Evolutionary conservation across 768 basidiomycete species (phyloP), one percentile per base, ranked within the genome.

Genomic region (Trametes cingulata): DNA sequence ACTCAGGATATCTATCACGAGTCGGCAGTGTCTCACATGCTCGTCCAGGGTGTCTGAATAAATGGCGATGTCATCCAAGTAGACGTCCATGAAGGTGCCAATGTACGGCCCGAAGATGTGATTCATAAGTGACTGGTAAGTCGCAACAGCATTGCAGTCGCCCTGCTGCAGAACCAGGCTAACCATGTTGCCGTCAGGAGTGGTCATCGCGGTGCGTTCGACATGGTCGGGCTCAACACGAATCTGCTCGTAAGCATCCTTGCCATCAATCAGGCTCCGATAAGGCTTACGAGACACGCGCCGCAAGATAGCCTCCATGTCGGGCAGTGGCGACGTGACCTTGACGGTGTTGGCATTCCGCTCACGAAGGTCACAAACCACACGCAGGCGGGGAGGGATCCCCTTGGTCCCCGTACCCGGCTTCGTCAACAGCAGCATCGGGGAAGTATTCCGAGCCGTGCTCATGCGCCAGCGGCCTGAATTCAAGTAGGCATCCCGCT

Each of bases 351-450:
- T 71, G 5, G 42, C 56, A 48, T 72, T 72, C 4, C 56, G 60
- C 39, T 58, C 52, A 14, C 63, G 52, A 35, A 60, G 24, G n/a
- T 67, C 61, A 35, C 58, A 51, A 10, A 64, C 59, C 19, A 54
- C 54, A 1, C 60, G 54, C 6, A 67, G 47, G 0, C 52, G 25
- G 4, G 62, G 65, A 8, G 47, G 49, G 6, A 56, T 47, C 1
- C 60, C 54, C 9, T 56, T 52, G 22, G 37, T 45, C 1, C 58
- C 58, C 0, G 58, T 60, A 10, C 48, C 48, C 5, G 48, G 64
- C 64, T 77, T 76, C 9, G 53, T 60, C 9, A 77, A 58, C 13
- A 77, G 57, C 0, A 78, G 40, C 73, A 77, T 73, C 0, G 76
- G 76, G 0, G 65, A 58, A 0, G 74, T 68, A 29, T 75, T 75